Percentiles rank a stretch among this genome's conserved stretches.
Conservation (phyloP, 768 basidiomycete genomes). For the Grammothele lineata region DNA sequence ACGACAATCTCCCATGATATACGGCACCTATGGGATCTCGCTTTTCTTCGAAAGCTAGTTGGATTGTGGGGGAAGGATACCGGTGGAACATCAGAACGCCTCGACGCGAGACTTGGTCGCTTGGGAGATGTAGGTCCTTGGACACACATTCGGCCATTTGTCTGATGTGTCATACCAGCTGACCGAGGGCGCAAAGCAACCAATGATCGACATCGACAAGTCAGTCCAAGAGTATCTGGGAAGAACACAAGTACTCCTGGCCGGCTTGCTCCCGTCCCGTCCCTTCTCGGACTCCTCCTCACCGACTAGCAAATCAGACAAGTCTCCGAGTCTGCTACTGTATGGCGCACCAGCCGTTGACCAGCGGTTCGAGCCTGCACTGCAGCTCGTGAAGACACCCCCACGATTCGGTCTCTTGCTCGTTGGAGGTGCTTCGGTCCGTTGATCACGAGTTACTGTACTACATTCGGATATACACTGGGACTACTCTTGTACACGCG, state of each 20-base stretch:
- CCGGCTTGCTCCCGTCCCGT: conserved; percentile 46
- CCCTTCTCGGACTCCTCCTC: conserved; percentile 4
- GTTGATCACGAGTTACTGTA: conserved; percentile 19
- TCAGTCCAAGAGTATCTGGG: conserved; percentile 40
- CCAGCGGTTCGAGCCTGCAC: conserved; percentile 50
- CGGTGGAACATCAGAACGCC: neutral
- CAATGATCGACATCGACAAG: too few relatives aligned
- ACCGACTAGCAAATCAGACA: conserved; percentile 18
- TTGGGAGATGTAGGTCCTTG: conserved; percentile 9
- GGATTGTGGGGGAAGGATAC: conserved; percentile 9
- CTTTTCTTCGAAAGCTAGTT: conserved; percentile 13
- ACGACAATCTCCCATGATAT: neutral
- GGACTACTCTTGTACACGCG: neutral
- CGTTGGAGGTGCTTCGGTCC: conserved; percentile 41
- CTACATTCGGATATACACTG: neutral
- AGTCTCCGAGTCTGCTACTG: conserved; percentile 39
- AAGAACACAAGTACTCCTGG: conserved; percentile 59
- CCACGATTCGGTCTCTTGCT: conserved; percentile 74
- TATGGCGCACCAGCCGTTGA: conserved; percentile 51
- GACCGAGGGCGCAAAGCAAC: too few relatives aligned
- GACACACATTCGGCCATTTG: too few relatives aligned
- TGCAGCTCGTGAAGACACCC: conserved; percentile 67
- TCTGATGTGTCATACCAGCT: too few relatives aligned
- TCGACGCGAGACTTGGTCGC: conserved; percentile 1
- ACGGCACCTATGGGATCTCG: conserved; percentile 16